Conservation (phyloP, 768 basidiomycete genomes). For the Xanthoconium purpureum region DNA sequence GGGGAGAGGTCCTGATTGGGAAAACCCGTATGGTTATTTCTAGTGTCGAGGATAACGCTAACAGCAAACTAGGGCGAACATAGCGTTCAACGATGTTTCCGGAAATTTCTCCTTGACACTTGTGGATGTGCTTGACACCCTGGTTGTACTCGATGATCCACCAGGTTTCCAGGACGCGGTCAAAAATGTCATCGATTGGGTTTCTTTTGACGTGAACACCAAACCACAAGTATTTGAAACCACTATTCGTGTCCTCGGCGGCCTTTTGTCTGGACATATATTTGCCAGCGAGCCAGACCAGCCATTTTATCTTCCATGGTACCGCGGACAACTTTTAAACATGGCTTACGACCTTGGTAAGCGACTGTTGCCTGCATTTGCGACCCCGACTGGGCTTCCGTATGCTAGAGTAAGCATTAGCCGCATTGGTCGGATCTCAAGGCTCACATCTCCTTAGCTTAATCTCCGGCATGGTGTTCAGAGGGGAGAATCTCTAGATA, state of each 20-base stretch:
- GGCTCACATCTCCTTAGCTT: constrained; percentile 44
- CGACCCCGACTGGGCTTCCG: constrained; percentile 88
- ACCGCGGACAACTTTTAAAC: constrained; percentile 71
- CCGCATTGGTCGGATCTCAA: neutral
- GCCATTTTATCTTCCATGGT: constrained; percentile 80
- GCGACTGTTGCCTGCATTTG: constrained; percentile 86
- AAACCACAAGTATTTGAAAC: constrained; percentile 99
- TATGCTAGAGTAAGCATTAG: constrained; percentile 67
- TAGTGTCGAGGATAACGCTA: constrained; percentile 6
- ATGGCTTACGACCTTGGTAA: constrained; percentile 86
- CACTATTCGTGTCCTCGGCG: constrained; percentile 91
- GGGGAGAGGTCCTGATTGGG: constrained; percentile 86
- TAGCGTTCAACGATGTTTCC: constrained; percentile 86
- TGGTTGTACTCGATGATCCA: constrained; percentile 83
- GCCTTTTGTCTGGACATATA: constrained; percentile 81
- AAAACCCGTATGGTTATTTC: constrained; percentile 59
- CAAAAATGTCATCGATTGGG: constrained; percentile 72
- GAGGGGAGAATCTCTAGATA: constrained; percentile 75
- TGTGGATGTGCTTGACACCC: constrained; percentile 79
- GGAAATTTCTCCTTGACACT: constrained; percentile 90
- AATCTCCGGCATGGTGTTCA: constrained; percentile 80
- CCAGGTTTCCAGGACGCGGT: constrained; percentile 83
- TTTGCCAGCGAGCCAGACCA: constrained; percentile 67
- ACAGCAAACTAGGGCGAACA: constrained; percentile 50
- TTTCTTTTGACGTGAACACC: constrained; percentile 90